A percentile compares a stretch with the other conserved stretches of the same genome.
Evolutionary conservation across 2,329 filamentous ascomycete genomes (phyloP).

Genomic region (Ilyonectria destructans): DNA sequence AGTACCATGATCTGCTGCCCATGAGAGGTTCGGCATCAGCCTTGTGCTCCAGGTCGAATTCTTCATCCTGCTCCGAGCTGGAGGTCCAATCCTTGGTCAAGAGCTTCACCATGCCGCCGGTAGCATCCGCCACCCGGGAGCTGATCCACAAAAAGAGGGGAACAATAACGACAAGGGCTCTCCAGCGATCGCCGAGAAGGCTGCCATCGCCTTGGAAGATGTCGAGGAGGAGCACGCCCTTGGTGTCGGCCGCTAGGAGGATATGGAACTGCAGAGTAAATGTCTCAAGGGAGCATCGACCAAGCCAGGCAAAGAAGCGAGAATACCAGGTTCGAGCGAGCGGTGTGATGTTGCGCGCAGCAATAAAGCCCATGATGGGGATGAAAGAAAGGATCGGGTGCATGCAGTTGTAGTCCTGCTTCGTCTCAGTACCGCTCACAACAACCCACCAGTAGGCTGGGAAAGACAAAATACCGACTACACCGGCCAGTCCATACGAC

Average conservation of each 20-base stretch:
- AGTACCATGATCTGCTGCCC: constrained; percentile 24
- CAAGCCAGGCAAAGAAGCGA: constrained; percentile 66
- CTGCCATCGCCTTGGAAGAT: constrained; percentile 41
- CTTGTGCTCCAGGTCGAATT: constrained; percentile 39
- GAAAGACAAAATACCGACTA: too few relatives aligned
- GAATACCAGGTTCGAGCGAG: constrained; percentile 48
- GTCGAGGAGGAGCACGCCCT: constrained; percentile 56
- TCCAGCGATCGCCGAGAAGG: constrained; percentile 44
- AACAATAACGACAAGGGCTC: constrained; percentile 6
- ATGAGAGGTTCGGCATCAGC: constrained; percentile 40
- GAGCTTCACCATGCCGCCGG: constrained; percentile 41
- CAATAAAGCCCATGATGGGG: constrained; percentile 67
- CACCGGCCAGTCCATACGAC: constrained; percentile 32
- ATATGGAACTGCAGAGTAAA: constrained; percentile 75
- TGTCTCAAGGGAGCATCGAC: constrained; percentile 71
- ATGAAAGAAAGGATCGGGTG: constrained; percentile 70
- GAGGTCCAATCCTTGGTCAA: constrained; percentile 36
- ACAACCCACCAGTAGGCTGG: too few relatives aligned
- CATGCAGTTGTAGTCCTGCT: constrained; percentile 61
- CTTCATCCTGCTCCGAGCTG: constrained; percentile 25
- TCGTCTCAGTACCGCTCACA: too few relatives aligned
- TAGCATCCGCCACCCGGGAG: constrained; percentile 10
- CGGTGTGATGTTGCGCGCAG: constrained; percentile 64
- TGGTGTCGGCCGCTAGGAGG: constrained; percentile 73
- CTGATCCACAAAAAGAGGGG: constrained; percentile 50